These are phyloP conservation scores for Dioscorea dumetorum DNA, from an alignment of 106 monocot species.

Conservation along the genomic window DNA sequence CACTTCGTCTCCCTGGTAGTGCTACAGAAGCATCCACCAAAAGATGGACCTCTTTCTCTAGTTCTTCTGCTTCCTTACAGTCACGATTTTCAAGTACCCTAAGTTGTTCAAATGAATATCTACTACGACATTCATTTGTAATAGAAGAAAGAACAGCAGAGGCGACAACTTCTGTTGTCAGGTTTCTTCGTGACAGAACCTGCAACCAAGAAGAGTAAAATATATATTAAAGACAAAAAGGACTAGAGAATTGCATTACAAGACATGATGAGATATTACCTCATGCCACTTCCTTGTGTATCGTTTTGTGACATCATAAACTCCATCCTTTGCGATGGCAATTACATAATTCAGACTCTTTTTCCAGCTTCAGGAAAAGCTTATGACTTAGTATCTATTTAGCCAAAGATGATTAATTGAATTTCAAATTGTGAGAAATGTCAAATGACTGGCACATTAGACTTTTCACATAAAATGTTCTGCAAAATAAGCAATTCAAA, in stretches of 20 bases:
- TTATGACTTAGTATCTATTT: background rate
- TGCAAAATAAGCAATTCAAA: constrained; percentile 1
- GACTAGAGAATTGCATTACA: background rate
- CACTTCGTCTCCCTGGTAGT: constrained; percentile 92
- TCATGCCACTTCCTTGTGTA: constrained; percentile 93
- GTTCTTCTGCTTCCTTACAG: constrained; percentile 59
- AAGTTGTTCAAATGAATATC: constrained; percentile 44
- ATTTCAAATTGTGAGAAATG: no score
- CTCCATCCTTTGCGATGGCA: constrained; percentile 80
- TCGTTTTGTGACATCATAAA: constrained; percentile 85
- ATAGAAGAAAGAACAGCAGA: constrained; percentile 61
- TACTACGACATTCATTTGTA: constrained; percentile 57
- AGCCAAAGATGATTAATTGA: no score
- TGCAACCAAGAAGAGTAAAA: constrained; percentile 8
- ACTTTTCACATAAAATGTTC: background rate
- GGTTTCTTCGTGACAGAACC: constrained; percentile 71
- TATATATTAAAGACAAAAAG: background rate
- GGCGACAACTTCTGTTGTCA: constrained; percentile 54
- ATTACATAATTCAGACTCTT: constrained; percentile 87
- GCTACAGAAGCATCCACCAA: constrained; percentile 26
- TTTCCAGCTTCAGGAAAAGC: constrained; percentile 61
- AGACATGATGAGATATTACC: constrained; percentile 25
- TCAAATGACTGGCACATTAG: background rate
- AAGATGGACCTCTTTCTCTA: constrained; percentile 35
- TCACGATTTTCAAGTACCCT: constrained; percentile 39